These are phyloP conservation scores for Leishmania aethiopica DNA, from an alignment of 208 protist species.

Conservation along the genomic window DNA sequence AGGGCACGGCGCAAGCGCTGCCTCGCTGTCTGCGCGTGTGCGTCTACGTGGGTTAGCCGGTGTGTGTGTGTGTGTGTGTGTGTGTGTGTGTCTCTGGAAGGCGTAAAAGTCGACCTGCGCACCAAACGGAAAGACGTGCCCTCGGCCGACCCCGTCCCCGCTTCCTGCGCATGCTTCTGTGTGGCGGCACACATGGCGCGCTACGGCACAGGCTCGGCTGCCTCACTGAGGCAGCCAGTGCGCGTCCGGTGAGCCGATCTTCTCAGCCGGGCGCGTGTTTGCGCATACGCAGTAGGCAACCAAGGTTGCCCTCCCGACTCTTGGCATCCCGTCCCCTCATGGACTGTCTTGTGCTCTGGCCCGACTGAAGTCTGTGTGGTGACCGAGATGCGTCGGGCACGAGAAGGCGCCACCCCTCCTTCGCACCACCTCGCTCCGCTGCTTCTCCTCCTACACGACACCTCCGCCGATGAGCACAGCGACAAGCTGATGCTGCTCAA, in stretches of 20 bases:
- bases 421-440: neutral
- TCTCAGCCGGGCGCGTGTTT: neutral
- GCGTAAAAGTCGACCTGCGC: neutral
- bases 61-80: neutral
- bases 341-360: neutral
- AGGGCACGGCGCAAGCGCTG: neutral
- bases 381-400: neutral
- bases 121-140: neutral
- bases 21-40: neutral
- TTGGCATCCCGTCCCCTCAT: neutral
- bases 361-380: neutral
- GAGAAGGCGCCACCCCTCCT: neutral
- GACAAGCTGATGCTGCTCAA: too few relatives aligned
- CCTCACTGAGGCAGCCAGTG: neutral
- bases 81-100: neutral
- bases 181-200: neutral
- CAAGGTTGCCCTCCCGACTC: neutral
- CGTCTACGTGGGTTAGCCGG: neutral
- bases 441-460: constrained; percentile 3
- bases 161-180: neutral
- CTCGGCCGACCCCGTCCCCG: neutral
- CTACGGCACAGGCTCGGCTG: neutral
- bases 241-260: neutral
- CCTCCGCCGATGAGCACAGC: neutral
- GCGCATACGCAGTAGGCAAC: neutral